Evolutionary conservation across 2,329 filamentous ascomycete genomes (phyloP).

Genomic region (Dothistroma pini): DNA sequence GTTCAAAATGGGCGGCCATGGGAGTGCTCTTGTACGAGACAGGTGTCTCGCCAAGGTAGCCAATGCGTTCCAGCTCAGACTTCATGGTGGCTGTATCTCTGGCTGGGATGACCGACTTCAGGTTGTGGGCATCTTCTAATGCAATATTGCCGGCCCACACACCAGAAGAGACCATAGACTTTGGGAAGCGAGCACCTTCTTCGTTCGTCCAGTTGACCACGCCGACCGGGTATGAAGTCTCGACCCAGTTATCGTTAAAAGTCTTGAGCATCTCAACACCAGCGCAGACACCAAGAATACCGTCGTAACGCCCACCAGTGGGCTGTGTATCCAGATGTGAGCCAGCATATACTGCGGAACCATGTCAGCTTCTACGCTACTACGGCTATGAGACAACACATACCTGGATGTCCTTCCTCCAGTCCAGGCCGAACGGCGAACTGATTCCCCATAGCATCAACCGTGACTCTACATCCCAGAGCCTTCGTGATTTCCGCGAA

Average conservation of each 20-base stretch:
- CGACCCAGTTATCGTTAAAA: slow-evolving; percentile 62
- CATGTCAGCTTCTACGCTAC: background rate
- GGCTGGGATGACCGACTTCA: slow-evolving; percentile 57
- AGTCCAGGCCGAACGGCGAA: slow-evolving; percentile 68
- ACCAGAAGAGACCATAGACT: slow-evolving; percentile 69
- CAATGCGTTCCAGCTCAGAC: slow-evolving; percentile 66
- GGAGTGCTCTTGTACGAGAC: slow-evolving; percentile 58
- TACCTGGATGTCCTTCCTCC: slow-evolving; percentile 42
- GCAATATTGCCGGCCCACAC: slow-evolving; percentile 72
- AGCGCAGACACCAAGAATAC: slow-evolving; percentile 69
- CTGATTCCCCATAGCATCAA: slow-evolving; percentile 77
- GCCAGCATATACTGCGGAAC: slow-evolving; percentile 36
- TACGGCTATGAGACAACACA: background rate
- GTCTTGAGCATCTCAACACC: slow-evolving; percentile 69
- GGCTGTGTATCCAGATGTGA: slow-evolving; percentile 56
- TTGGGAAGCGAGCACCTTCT: slow-evolving; percentile 76
- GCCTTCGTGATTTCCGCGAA: slow-evolving; percentile 61
- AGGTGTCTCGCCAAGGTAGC: slow-evolving; percentile 60
- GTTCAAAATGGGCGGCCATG: slow-evolving; percentile 74
- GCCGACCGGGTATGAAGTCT: slow-evolving; percentile 68
- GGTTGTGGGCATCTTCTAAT: slow-evolving; percentile 57
- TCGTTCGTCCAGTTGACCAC: slow-evolving; percentile 81
- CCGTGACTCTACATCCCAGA: slow-evolving; percentile 62
- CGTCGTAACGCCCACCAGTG: slow-evolving; percentile 67
- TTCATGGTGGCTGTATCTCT: slow-evolving; percentile 60